Conservation (phyloP, 2,329 filamentous ascomycete genomes). For the Septoria linicola region DNA sequence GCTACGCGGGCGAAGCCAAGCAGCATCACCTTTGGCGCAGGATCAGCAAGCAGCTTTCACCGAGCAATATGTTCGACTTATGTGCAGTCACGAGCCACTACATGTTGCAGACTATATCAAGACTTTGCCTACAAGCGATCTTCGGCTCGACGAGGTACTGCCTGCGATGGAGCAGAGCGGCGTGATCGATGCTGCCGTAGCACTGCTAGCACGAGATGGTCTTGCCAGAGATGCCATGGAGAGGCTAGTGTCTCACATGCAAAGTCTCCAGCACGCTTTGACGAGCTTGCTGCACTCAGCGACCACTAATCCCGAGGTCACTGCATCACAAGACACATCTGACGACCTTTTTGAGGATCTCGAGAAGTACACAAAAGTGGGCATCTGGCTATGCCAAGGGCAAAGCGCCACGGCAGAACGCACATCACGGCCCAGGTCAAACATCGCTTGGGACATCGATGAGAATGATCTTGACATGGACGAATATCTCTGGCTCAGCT, state of each 20-base stretch:
- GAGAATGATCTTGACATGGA: constrained; percentile 59
- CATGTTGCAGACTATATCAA: constrained; percentile 86
- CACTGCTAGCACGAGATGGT: constrained; percentile 86
- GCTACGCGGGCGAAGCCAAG: constrained; percentile 33
- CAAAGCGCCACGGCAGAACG: constrained; percentile 63
- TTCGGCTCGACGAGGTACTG: constrained; percentile 76
- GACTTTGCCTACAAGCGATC: constrained; percentile 69
- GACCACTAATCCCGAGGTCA: constrained; percentile 56
- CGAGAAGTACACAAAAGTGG: constrained; percentile 87
- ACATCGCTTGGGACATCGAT: constrained; percentile 48
- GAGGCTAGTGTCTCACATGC: constrained; percentile 76
- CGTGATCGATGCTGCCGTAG: constrained; percentile 87
- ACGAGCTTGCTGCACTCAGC: constrained; percentile 68
- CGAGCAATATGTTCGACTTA: constrained; percentile 83
- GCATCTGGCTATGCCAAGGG: constrained; percentile 91
- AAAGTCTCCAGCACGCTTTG: constrained; percentile 75
- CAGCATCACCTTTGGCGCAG: constrained; percentile 35
- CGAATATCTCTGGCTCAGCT: constrained; percentile 64
- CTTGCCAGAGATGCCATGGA: constrained; percentile 80
- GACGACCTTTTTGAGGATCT: constrained; percentile 73
- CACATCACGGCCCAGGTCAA: constrained; percentile 36
- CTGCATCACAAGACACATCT: constrained; percentile 63
- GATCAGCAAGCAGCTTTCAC: constrained; percentile 57
- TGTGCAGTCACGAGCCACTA: constrained; percentile 79
- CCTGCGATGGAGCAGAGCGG: constrained; percentile 86